These are phyloP conservation scores for Colletotrichum sp. DNA, from an alignment of 2,329 filamentous ascomycete species.

Conservation along the genomic window DNA sequence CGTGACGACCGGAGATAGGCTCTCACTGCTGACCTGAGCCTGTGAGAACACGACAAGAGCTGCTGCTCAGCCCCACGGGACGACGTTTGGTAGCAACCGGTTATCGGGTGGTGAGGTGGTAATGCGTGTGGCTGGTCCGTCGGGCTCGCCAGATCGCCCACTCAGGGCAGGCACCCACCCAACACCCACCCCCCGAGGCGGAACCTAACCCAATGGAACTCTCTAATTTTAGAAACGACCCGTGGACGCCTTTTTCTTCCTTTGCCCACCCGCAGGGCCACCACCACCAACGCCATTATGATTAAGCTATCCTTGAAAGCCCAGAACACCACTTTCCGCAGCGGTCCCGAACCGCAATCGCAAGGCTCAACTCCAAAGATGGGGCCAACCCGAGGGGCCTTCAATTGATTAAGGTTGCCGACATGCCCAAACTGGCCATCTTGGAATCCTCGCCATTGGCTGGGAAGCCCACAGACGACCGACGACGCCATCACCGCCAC, in stretches of 20 bases:
- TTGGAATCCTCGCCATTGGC: neutral
- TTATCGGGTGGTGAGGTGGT: conserved; percentile 5
- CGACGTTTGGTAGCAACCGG: conserved; percentile 1
- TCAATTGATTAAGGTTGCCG: neutral
- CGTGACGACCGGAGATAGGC: neutral
- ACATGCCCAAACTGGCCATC: neutral
- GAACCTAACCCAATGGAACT: neutral
- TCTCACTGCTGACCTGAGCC: neutral
- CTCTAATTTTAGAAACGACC: conserved; percentile 15
- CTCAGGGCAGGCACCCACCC: neutral
- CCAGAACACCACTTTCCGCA: neutral
- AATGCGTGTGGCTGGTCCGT: conserved; percentile 6
- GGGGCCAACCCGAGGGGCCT: neutral
- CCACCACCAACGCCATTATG: neutral
- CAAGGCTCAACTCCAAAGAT: neutral
- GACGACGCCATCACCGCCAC: conserved; percentile 10
- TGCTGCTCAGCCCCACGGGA: neutral
- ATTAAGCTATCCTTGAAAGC: neutral
- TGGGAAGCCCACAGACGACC: neutral
- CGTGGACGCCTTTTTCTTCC: neutral
- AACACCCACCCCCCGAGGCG: neutral
- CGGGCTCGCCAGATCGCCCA: conserved; percentile 16
- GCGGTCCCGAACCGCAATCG: neutral
- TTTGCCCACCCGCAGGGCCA: neutral
- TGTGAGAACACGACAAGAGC: neutral